phyloP scores from a whole-genome alignment of 2,329 filamentous ascomycete genomes.

The Pseudocercospora macadamiae region DNA sequence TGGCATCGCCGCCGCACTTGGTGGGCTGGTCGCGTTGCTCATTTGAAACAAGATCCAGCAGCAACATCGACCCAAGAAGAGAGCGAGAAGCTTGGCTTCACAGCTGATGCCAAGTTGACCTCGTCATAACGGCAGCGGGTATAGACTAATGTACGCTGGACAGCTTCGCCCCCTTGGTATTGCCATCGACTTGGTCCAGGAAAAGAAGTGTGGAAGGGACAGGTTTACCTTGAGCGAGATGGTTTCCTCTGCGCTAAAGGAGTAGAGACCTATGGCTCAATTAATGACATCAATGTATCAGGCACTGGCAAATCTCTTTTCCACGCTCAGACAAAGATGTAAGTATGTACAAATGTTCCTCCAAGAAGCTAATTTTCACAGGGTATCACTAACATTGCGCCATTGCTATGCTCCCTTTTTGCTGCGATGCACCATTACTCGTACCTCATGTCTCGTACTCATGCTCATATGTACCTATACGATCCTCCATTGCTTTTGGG shows the following conservation, averaged over 20 bases:
- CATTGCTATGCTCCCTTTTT: background rate
- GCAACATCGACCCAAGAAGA: too few relatives aligned
- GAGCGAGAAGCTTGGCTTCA: too few relatives aligned
- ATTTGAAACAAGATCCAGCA: background rate
- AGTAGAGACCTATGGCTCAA: background rate
- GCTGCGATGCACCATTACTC: too few relatives aligned
- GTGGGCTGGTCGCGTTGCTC: background rate
- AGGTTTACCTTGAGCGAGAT: background rate
- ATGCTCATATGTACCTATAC: background rate
- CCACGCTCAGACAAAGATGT: background rate
- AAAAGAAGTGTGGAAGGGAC: too few relatives aligned
- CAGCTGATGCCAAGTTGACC: too few relatives aligned
- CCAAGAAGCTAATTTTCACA: background rate
- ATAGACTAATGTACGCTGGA: too few relatives aligned
- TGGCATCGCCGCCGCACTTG: background rate
- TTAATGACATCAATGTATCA: background rate
- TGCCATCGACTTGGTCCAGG: too few relatives aligned
- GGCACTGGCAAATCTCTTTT: background rate
- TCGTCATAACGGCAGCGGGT: too few relatives aligned
- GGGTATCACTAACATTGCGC: background rate
- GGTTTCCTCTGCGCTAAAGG: background rate
- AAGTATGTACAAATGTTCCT: background rate
- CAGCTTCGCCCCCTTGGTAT: too few relatives aligned
- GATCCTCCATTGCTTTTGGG: background rate
- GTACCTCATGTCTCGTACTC: constrained; percentile 1